phyloP scores from a whole-genome alignment of 2,329 filamentous ascomycete species.

The Xylaria digitata region DNA sequence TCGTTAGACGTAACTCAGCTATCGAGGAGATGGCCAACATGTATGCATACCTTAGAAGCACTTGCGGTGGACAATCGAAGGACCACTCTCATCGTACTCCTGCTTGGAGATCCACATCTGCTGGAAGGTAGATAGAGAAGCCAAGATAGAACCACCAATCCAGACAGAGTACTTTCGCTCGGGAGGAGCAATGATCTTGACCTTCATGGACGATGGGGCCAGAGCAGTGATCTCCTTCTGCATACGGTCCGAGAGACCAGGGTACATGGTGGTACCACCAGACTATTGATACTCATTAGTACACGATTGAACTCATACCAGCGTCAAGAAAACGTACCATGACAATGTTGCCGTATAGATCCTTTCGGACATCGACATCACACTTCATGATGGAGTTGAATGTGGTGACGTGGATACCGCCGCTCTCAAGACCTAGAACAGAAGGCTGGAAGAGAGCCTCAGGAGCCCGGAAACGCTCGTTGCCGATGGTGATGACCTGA shows the following conservation, averaged over 20 bases:
- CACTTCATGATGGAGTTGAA: conserved; percentile 99
- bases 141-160: conserved; percentile 99
- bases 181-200: conserved; percentile 99
- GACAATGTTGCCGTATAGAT: conserved; percentile 99
- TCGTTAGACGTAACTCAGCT: conserved; percentile 18
- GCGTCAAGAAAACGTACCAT: conserved; percentile 78
- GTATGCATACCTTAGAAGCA: conserved; percentile 89
- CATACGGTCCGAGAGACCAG: conserved; percentile 99
- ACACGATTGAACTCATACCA: conserved; percentile 11
- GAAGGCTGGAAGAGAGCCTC: conserved; percentile 99
- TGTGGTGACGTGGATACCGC: conserved; percentile 99
- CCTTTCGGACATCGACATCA: conserved; percentile 99
- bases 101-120: conserved; percentile 99
- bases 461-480: conserved; percentile 99
- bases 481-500: conserved; percentile 99
- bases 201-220: conserved; percentile 99
- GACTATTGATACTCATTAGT: conserved; percentile 67
- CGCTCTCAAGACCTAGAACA: conserved; percentile 96
- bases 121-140: conserved; percentile 99
- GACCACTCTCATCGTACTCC: conserved; percentile 99
- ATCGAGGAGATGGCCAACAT: conserved; percentile 1
- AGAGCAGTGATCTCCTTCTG: conserved; percentile 99
- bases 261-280: conserved; percentile 99
- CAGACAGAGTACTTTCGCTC: conserved; percentile 99
- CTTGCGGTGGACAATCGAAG: conserved; percentile 99